Evolutionary conservation across 2,329 filamentous ascomycete genomes (phyloP).

Genomic region (Leptographium procerum): DNA sequence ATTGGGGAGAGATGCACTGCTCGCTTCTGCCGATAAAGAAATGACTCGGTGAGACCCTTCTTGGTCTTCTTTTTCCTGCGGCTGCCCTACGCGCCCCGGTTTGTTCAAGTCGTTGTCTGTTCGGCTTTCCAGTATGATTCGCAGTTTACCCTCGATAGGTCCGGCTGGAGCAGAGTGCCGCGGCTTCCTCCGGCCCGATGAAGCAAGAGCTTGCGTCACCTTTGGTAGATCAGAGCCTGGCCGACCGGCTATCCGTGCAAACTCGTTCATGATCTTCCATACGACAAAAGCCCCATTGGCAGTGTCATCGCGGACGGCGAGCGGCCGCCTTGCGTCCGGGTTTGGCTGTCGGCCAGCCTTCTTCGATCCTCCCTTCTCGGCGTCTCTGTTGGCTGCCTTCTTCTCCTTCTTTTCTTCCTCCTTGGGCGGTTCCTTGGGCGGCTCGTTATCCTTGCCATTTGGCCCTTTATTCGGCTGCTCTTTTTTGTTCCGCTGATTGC

Average conservation of each 20-base stretch:
- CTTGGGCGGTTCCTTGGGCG: neutral
- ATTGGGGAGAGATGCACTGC: neutral
- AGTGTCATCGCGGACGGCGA: slow-evolving; percentile 34
- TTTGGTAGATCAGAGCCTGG: slow-evolving; percentile 11
- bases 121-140: neutral
- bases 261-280: slow-evolving; percentile 28
- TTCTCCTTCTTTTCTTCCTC: neutral
- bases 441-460: neutral
- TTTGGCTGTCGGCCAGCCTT: neutral
- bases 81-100: neutral
- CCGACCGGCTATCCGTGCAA: slow-evolving; percentile 22
- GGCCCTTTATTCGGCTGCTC: neutral
- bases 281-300: slow-evolving; percentile 32
- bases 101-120: neutral
- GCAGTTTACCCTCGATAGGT: neutral
- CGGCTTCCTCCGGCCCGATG: neutral
- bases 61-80: neutral
- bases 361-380: neutral
- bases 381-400: neutral
- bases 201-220: neutral
- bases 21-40: neutral
- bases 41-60: neutral
- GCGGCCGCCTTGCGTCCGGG: slow-evolving; percentile 23
- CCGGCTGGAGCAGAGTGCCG: slow-evolving; percentile 11
- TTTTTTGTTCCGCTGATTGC: slow-evolving; percentile 1